Base-by-base conservation (phyloP, 2,329 filamentous ascomycete species). In the Plectosphaerella cucumerina region DNA sequence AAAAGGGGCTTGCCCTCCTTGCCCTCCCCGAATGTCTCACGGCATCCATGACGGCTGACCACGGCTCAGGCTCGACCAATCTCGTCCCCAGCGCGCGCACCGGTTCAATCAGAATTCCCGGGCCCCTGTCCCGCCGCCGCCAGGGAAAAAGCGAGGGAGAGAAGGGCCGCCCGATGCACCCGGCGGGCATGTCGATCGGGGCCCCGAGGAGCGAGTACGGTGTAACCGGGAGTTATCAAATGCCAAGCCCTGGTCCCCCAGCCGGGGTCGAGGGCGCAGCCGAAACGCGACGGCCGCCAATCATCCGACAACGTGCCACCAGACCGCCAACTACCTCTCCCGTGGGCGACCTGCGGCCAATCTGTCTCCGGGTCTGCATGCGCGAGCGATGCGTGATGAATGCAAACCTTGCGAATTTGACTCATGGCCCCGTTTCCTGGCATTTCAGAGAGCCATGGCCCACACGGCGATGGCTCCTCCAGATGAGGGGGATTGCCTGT, bases 301-400 rank as follows among this genome's bases (percentile, higher is more conserved):
- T 56, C 54, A 56, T 55, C 47, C 49, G 33, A 41, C 54, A 56
- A 56, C 54, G 54, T 56, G 54, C 50, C 51, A 48, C 26, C 49
- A 54, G 52, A 55, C 49, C 51, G 48, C 51, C 43, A 42, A 42
- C 39, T 42, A 42, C 39, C 11, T 12, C n/a, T 42, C 39, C 26
- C 12, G 26, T 31, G 26, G 26, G 5, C 23, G 23, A 9, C 23
- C 9, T 26, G 23, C 23, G 9, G 23, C 26, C 26, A 31, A 31
- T 31, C 26, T 31, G 12, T 31, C 26, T 8, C 26, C 26, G 12
- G 26, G 26, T 31, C 9, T 31, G 26, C 26, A 31, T 9, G 26
- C 26, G 26, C 26, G 26, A 31, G 26, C 26, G 12, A 31, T 31
- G 26, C 26, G 26, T 31, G 26, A 31, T 31, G 26, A 31, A 31